Base-by-base conservation (phyloP, 1,284 basidiomycete genomes). In the Moesziomyces aphidis region DNA sequence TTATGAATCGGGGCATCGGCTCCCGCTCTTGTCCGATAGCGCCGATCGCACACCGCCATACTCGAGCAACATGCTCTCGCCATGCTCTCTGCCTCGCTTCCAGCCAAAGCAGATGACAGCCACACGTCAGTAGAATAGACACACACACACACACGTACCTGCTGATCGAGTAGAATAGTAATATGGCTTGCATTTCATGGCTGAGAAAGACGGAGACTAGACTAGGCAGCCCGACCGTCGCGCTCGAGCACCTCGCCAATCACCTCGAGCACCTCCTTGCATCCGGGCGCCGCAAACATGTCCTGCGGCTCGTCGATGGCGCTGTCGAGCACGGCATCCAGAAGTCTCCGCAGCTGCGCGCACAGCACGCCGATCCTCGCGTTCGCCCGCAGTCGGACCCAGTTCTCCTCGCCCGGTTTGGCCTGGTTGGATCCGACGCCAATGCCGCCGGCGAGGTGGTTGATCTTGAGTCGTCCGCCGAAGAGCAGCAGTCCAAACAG, bases 281-380 rank as follows among this genome's bases (percentile, higher is more conserved):
- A 68, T 26, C 61, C 71, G 31, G 71, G 61, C 34, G 51, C 63
- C 26, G 64, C 57, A 55, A 60, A 68, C 61, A 65, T 73, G 43
- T 69, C 61, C 17, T 61, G 50, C 26, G 65, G 65, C 10, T 60
- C 50, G 26, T 67, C 59, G 31, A 73, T 70, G 23, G 60, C 67
- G 19, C 59, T 61, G 31, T 70, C 70, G 31, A 68, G 57, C 42
- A 74, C 61, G 10, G 59, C 50, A 50, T 61, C 78, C 9, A 64
- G 24, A 44, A 73, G 56, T 17, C 31, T 79, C 62, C 94, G 88
- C n/a, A 97, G 86, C 79, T 95, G 93, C 73, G 95, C 95, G 44
- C 93, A 92, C 28, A 97, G 87, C 10, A 95, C 90, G 1, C 93
- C 95, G 48, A 97, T 96, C 7, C 94, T 88, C 19, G 94, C 92